These are phyloP conservation scores for Sugiyamaella qingdaonensis DNA, from an alignment of 805 yeast genomes.

Conservation along the genomic window DNA sequence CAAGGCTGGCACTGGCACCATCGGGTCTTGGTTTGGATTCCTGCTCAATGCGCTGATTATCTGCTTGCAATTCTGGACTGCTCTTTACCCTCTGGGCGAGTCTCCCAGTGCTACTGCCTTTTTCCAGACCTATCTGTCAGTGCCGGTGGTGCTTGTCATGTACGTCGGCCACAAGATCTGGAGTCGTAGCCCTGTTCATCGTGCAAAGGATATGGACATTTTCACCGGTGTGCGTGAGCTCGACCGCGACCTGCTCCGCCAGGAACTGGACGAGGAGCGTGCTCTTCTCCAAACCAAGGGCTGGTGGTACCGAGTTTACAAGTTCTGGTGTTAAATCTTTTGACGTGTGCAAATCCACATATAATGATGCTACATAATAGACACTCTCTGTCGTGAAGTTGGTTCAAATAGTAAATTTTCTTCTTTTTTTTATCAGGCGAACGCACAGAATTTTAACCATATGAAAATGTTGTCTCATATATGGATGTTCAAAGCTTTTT, in stretches of 20 bases:
- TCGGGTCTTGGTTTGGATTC: constrained; percentile 65
- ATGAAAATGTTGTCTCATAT: too few relatives aligned
- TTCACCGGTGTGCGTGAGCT: constrained; percentile 57
- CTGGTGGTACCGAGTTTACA: constrained; percentile 41
- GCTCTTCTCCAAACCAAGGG: constrained; percentile 43
- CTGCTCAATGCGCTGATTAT: constrained; percentile 58
- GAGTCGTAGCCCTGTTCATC: constrained; percentile 37
- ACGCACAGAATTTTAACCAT: too few relatives aligned
- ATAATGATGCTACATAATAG: too few relatives aligned
- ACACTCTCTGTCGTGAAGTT: too few relatives aligned
- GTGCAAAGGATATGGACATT: constrained; percentile 51
- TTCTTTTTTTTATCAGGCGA: too few relatives aligned
- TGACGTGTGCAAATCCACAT: neutral
- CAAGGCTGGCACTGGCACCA: constrained; percentile 59
- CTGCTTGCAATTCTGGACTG: constrained; percentile 76
- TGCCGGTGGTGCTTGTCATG: constrained; percentile 38
- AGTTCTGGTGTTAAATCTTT: constrained; percentile 43
- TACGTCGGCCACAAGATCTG: constrained; percentile 48
- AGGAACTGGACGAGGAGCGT: constrained; percentile 50
- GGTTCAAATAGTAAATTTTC: too few relatives aligned
- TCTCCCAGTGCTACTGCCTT: constrained; percentile 46
- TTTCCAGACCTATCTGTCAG: constrained; percentile 51
- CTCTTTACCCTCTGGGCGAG: constrained; percentile 63
- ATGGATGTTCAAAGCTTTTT: too few relatives aligned
- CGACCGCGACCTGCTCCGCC: constrained; percentile 49